These are phyloP conservation scores for Hirschfeldia incana DNA, from an alignment of 345 rosid genomes.

Conservation along the genomic window DNA sequence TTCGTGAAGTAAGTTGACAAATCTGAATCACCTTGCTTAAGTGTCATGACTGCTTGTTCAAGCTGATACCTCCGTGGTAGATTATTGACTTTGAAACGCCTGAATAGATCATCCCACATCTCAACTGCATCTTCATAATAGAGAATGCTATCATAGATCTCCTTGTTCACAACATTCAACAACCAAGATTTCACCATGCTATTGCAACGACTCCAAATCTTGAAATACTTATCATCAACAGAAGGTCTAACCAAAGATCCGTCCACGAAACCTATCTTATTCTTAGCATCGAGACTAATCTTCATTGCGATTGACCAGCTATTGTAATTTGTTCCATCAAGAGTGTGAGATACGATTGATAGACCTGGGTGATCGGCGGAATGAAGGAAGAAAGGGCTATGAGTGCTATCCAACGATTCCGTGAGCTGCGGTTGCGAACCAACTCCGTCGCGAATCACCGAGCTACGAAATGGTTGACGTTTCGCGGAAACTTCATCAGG, in stretches of 20 bases:
- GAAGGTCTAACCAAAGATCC: not conserved
- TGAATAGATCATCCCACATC: not conserved
- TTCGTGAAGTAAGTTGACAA: not conserved
- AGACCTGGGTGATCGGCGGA: not conserved
- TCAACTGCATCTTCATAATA: not conserved
- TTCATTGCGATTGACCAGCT: not conserved
- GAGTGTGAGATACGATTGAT: not conserved
- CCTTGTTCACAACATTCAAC: not conserved
- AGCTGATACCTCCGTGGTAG: not conserved
- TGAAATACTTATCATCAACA: not conserved
- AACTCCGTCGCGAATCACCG: not conserved
- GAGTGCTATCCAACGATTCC: not conserved
- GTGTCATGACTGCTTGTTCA: not conserved
- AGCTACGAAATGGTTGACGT: not conserved
- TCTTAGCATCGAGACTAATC: not conserved
- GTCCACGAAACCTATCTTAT: not conserved
- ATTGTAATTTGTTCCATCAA: not conserved
- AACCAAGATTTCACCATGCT: not conserved
- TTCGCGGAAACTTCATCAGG: not conserved
- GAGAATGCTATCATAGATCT: not conserved
- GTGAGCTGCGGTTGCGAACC: no score
- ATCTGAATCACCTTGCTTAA: not conserved
- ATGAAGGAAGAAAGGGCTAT: not conserved
- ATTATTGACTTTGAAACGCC: not conserved
- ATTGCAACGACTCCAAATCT: not conserved